phyloP scores from a whole-genome alignment of 2,329 filamentous ascomycete species.

The Atkinsonella hypoxylon region DNA sequence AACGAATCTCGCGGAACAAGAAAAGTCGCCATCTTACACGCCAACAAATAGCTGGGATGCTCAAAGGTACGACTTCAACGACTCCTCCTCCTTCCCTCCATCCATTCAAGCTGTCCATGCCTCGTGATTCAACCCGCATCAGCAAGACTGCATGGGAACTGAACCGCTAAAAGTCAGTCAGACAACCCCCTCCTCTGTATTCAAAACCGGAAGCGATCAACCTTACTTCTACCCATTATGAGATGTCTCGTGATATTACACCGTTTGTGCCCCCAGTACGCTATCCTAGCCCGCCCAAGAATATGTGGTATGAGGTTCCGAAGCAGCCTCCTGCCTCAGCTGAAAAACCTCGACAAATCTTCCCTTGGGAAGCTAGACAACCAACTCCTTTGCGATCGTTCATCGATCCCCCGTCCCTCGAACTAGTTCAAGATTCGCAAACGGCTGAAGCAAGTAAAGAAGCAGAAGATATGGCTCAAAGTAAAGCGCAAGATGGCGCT shows the following conservation, averaged over 20 bases:
- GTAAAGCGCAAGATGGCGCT: not conserved
- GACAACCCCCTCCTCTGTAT: conserved; percentile 49
- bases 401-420: conserved; percentile 7
- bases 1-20: not conserved
- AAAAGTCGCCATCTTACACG: not conserved
- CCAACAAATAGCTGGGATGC: conserved; percentile 38
- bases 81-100: not conserved
- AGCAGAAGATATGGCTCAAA: not conserved
- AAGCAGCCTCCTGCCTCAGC: conserved; percentile 43
- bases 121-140: not conserved
- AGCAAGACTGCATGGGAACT: not conserved
- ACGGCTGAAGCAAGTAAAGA: conserved; percentile 8
- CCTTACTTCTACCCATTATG: conserved; percentile 67
- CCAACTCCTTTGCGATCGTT: conserved; percentile 56
- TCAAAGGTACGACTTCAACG: conserved; percentile 32
- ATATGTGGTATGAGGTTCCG: conserved; percentile 84
- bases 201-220: conserved; percentile 78
- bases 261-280: conserved; percentile 66
- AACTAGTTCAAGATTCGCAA: conserved; percentile 14
- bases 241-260: conserved; percentile 65
- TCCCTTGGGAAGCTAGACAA: conserved; percentile 76
- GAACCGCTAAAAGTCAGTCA: conserved; percentile 19
- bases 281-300: conserved; percentile 72
- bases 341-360: conserved; percentile 56
- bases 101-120: not conserved